Evolutionary conservation across 2,329 filamentous ascomycete genomes (phyloP).

Genomic region (Aspergillus transmontanensis): DNA sequence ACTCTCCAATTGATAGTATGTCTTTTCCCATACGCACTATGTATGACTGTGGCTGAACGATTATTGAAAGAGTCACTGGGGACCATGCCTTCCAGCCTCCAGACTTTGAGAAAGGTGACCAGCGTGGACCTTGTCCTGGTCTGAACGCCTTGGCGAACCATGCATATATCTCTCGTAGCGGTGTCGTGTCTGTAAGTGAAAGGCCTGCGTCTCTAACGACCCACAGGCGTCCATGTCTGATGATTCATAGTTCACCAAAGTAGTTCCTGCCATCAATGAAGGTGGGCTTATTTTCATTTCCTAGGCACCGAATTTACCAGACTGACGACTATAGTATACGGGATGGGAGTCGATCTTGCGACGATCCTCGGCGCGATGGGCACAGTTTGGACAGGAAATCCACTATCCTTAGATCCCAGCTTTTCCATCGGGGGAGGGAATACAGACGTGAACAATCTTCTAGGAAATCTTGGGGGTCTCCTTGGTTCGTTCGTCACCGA

Average conservation of each 20-base stretch:
- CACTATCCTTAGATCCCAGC: constrained; percentile 51
- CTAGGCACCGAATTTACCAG: not conserved
- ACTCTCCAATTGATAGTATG: constrained; percentile 30
- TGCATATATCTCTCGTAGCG: constrained; percentile 45
- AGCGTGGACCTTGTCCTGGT: constrained; percentile 46
- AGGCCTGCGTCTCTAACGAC: not conserved
- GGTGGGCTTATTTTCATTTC: constrained; percentile 20
- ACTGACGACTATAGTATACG: constrained; percentile 39
- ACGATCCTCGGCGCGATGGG: constrained; percentile 50
- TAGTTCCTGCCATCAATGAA: constrained; percentile 38
- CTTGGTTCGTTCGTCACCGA: constrained; percentile 32
- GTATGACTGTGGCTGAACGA: not conserved
- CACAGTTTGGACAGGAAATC: constrained; percentile 54
- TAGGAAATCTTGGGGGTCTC: constrained; percentile 48
- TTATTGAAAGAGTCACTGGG: constrained; percentile 32
- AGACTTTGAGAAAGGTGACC: constrained; percentile 36
- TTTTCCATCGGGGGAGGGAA: constrained; percentile 57
- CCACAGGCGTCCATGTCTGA: not conserved
- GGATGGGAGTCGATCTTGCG: constrained; percentile 51
- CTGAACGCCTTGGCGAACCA: constrained; percentile 49
- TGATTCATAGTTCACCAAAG: constrained; percentile 31
- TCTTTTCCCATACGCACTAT: not conserved
- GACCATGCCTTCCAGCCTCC: constrained; percentile 39
- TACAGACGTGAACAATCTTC: constrained; percentile 42
- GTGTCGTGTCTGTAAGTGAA: constrained; percentile 34